These are phyloP conservation scores for Fraxinus albicans DNA, from an alignment of 305 asterid genomes.

Conservation along the genomic window DNA sequence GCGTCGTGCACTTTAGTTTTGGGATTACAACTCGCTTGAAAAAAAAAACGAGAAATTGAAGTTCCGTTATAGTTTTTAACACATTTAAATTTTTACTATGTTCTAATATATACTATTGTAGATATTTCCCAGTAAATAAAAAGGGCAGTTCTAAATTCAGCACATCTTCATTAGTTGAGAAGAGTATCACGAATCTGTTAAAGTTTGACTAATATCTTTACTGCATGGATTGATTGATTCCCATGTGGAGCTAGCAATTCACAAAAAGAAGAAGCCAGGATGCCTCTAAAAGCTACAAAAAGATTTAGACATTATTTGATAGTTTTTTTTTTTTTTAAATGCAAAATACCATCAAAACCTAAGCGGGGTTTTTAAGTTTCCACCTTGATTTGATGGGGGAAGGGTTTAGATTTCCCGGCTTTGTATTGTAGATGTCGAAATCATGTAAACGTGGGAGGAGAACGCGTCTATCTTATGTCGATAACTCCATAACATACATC, in stretches of 20 bases:
- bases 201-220: slow-evolving; percentile 1
- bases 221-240: slow-evolving; percentile 20
- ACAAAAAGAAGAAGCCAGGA: slow-evolving; percentile 21
- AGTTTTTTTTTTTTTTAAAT: background rate
- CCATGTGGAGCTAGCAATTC: slow-evolving; percentile 11
- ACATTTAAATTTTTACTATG: background rate
- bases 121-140: background rate
- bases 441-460: background rate
- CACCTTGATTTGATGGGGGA: background rate
- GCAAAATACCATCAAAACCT: background rate
- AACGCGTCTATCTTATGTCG: background rate
- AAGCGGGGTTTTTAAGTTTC: background rate
- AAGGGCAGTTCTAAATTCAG: slow-evolving; percentile 13
- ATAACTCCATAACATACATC: background rate
- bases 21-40: background rate
- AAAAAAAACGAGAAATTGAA: background rate
- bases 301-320: background rate
- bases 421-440: too few relatives aligned
- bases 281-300: background rate
- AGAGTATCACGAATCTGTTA: slow-evolving; percentile 23
- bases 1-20: too few relatives aligned
- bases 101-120: background rate
- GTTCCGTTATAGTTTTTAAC: background rate
- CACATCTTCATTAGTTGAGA: slow-evolving; percentile 15
- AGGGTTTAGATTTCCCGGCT: background rate